Base-by-base conservation (phyloP, 768 basidiomycete species). In the Tricholoma furcatifolium region DNA sequence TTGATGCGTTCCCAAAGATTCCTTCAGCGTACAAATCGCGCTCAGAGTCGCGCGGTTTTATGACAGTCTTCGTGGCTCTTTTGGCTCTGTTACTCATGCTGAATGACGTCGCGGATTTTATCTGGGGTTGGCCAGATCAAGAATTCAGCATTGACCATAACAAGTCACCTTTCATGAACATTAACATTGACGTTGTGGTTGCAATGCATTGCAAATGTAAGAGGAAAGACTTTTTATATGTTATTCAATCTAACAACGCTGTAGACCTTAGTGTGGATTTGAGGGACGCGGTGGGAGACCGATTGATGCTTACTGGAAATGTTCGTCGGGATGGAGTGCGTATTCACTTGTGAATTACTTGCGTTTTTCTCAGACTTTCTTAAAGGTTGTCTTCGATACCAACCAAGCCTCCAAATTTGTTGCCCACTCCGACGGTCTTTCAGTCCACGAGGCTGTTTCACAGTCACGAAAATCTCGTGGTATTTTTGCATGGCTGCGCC, bases 51-150 rank as follows among this genome's bases (percentile, higher is more conserved):
- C 82, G 93, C 32, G 92, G 93, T 10, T 83, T 93, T 67, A 76
- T 91, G 70, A 93, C 91, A 17, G 54, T 92, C 62, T 80, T 88
- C 55, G 82, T 93, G 48, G 68, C 75, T 6, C 59, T 87, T 40
- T 57, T 92, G 41, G 83, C 88, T 10, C 70, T 91, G 47, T 60
- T 93, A 21, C 79, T 96, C 17, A 79, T 94, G 51, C 77, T 93
- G 55, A 95, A 96, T 60, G 95, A 98, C 63, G 70, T 95, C 39
- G 85, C 85, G 44, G 95, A 98, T 65, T 98, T 83, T 63, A 71
- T 98, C 31, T 98, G 91, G 82, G 96, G 96, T 40, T 95, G 93
- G 82, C 88, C 91, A 6, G 88, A 91, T 64, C 86, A 87, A 60
- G 85, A 88, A 64, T 99, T 98, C 69, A 86, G 83, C 58, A 87